Evolutionary conservation across 176 grass and related monocot genomes (phyloP).

Genomic region (Avena eriantha): DNA sequence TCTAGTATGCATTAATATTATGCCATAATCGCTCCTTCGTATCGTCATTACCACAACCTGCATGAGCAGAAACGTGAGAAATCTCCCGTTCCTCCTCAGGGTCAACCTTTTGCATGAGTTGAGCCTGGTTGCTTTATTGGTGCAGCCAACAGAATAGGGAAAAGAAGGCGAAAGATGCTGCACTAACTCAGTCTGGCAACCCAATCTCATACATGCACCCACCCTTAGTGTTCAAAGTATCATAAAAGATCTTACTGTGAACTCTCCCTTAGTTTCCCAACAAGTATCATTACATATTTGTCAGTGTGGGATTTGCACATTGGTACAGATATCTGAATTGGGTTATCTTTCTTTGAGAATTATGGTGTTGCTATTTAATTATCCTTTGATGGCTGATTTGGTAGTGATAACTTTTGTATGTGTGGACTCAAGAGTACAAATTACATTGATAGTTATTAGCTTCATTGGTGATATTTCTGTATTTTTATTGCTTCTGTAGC

Average conservation of each 20-base stretch:
- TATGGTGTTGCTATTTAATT: neutral
- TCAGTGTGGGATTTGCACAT: neutral
- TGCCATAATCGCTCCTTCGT: neutral
- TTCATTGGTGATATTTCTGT: neutral
- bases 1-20: neutral
- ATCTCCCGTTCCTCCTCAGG: neutral
- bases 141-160: neutral
- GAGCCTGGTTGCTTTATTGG: neutral
- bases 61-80: constrained; percentile 7
- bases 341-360: neutral
- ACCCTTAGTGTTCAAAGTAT: neutral
- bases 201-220: neutral
- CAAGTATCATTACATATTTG: neutral
- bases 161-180: neutral
- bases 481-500: neutral
- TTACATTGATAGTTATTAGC: neutral
- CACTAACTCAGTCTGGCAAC: neutral
- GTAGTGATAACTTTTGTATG: neutral
- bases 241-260: neutral
- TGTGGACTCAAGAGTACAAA: neutral
- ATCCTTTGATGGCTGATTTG: neutral
- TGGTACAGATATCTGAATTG: neutral
- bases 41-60: neutral
- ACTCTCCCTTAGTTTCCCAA: neutral
- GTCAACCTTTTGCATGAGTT: neutral